Base-by-base conservation (phyloP, 75 land plant genomes). In the Cunninghamia lanceolata region DNA sequence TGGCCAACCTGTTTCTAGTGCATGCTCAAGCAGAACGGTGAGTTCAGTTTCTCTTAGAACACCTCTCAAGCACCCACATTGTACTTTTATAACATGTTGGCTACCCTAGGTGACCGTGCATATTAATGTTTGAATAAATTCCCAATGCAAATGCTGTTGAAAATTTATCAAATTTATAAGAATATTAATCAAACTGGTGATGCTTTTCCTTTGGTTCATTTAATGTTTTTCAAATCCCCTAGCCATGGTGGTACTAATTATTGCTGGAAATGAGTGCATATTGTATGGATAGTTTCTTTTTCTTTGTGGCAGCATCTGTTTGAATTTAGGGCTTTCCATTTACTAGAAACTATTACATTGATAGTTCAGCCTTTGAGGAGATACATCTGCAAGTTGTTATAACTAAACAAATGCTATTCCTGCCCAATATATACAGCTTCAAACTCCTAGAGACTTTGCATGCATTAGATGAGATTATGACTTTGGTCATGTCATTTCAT, bases 1-100 rank as follows among this genome's bases (percentile, higher is more conserved):
- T 85, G 99, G 99, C 13, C 92, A 94, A 73, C 93, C 95, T 84
- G 96, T 97, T 86, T 89, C 92, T 36, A 85, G 94, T 38, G 92
- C 87, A 82, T 90, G 90, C 85, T 97, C 99, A 21, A 97, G 99
- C 87, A 88, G 99, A 85, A 97, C 99, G 32, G 99, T 97, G 86
- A 90, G 93, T 90, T 9, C 40, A 39, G 34, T 8, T 76, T 46
- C 46, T 10, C 75, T 10, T 71, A 71, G 2, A 71, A 71, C 4
- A 71, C 13, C 3, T 80, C 36, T 32, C 14, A 71, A 32, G 75
- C 34, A 25, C 34, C 10, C 36, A 25, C 36, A 13, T 78, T 78
- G 3, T 78, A 1, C 45, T 78, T 78, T 17, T 42, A 40, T 17
- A 78, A 78, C 0, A 15, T 78, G 42, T 25, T 25, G 25, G 28